Percentiles rank a stretch among this genome's conserved stretches.
Evolutionary conservation across 495 filamentous ascomycete species (phyloP).

Genomic region (Immersiella caudata): DNA sequence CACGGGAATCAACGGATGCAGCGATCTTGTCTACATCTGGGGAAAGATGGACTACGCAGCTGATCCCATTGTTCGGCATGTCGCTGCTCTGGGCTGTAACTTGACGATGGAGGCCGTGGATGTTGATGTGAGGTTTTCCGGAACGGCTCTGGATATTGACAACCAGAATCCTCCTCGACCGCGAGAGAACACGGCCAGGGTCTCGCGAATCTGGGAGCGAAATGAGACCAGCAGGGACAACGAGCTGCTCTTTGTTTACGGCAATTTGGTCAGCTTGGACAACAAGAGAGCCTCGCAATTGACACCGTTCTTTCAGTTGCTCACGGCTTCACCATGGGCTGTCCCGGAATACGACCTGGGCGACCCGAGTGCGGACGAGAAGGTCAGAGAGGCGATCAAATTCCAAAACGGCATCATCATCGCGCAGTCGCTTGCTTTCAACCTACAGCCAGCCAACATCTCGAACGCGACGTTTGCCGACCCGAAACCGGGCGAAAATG

Average conservation of each 20-base stretch:
- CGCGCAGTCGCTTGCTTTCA: slow-evolving; percentile 19
- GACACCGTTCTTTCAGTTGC: slow-evolving; percentile 25
- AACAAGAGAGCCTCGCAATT: slow-evolving; percentile 1
- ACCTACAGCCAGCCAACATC: slow-evolving; percentile 14
- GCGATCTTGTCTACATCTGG: slow-evolving; percentile 25
- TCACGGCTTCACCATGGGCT: slow-evolving; percentile 28
- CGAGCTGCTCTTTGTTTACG: not conserved
- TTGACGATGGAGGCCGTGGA: slow-evolving; percentile 25
- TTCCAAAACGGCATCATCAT: slow-evolving; percentile 30
- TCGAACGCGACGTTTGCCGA: slow-evolving; percentile 17
- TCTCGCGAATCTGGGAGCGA: not conserved
- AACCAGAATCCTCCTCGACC: slow-evolving; percentile 1
- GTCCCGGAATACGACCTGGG: slow-evolving; percentile 22
- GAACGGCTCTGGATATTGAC: slow-evolving; percentile 27
- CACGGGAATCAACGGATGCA: not conserved
- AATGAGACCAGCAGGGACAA: not conserved
- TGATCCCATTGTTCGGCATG: slow-evolving; percentile 4
- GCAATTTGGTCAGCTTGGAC: not conserved
- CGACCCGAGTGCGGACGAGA: slow-evolving; percentile 3
- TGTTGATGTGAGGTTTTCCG: slow-evolving; percentile 24
- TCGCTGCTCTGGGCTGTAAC: slow-evolving; percentile 29
- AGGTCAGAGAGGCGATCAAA: slow-evolving; percentile 25
- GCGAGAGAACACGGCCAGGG: slow-evolving; percentile 20
- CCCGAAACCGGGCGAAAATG: not conserved
- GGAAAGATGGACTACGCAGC: slow-evolving; percentile 21